A percentile compares a stretch with the other conserved stretches of the same genome.
Evolutionary conservation across 108 stramenopile species (phyloP).

Genomic region (Schizochytrium sp.): DNA sequence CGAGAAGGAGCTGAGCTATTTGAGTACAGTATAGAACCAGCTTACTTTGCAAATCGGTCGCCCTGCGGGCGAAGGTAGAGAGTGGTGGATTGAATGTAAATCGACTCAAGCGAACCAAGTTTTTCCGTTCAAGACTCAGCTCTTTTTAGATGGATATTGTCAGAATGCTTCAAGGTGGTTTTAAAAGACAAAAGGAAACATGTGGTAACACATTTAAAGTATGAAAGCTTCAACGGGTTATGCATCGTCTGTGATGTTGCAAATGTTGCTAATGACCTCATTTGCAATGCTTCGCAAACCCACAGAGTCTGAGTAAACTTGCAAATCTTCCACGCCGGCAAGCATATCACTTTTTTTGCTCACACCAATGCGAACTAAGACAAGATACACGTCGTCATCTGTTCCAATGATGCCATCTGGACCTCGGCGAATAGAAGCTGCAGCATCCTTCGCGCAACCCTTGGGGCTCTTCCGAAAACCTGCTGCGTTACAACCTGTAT

Average conservation of each 20-base stretch:
- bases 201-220: too few species aligned
- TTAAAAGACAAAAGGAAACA: too few species aligned
- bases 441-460: slow-evolving; percentile 5
- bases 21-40: too few species aligned
- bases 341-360: background rate
- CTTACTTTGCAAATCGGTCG: too few species aligned
- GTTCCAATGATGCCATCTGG: background rate
- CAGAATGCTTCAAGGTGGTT: too few species aligned
- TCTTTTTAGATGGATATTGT: too few species aligned
- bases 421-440: background rate
- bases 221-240: too few species aligned
- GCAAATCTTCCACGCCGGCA: background rate
- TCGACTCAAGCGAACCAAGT: too few species aligned
- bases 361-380: slow-evolving; percentile 25
- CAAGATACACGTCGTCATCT: slow-evolving; percentile 26
- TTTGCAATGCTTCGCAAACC: background rate
- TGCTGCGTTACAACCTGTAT: background rate
- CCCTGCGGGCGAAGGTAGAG: too few species aligned
- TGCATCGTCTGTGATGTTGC: background rate
- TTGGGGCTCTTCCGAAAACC: background rate
- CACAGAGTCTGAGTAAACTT: background rate
- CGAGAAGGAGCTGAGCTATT: too few species aligned
- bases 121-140: too few species aligned
- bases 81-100: too few species aligned
- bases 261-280: background rate